Conservation (phyloP, 768 basidiomycete genomes). For the Leccinum uliginosum region DNA sequence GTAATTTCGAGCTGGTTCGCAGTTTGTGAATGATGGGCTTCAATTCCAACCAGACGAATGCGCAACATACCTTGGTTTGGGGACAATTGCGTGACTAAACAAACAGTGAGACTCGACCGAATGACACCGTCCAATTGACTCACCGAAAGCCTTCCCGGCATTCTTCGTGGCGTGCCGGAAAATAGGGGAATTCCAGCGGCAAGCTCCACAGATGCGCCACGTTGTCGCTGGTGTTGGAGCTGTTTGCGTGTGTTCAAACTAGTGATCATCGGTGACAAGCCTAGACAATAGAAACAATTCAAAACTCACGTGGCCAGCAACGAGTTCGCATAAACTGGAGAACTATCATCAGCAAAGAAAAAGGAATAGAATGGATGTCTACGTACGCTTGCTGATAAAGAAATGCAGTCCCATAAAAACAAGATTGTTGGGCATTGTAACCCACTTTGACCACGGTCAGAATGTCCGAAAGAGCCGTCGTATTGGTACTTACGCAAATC, state of each 20-base stretch:
- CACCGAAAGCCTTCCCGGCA: slow-evolving; percentile 6
- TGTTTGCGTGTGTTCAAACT: slow-evolving; percentile 38
- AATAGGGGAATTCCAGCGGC: slow-evolving; percentile 24
- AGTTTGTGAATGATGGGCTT: neutral
- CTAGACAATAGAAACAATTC: neutral
- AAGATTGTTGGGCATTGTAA: slow-evolving; percentile 42
- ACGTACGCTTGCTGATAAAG: slow-evolving; percentile 47
- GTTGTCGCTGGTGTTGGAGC: slow-evolving; percentile 28
- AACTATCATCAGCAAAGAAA: neutral
- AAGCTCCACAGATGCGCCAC: slow-evolving; percentile 28
- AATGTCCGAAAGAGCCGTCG: neutral
- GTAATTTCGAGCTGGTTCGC: slow-evolving; percentile 26
- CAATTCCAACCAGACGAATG: neutral
- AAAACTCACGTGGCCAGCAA: slow-evolving; percentile 39
- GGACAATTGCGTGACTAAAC: slow-evolving; percentile 10
- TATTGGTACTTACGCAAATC: slow-evolving; percentile 34
- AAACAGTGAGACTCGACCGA: neutral
- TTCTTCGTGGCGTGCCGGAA: slow-evolving; percentile 15
- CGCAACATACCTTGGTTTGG: slow-evolving; percentile 16
- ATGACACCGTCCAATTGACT: neutral
- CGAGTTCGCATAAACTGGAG: slow-evolving; percentile 47
- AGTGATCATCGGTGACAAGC: neutral
- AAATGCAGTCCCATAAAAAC: slow-evolving; percentile 53
- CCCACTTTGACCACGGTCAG: slow-evolving; percentile 33
- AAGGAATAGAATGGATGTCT: neutral